Conservation (phyloP, 164 flowering plant genomes). For the Euptelea pleiosperma region DNA sequence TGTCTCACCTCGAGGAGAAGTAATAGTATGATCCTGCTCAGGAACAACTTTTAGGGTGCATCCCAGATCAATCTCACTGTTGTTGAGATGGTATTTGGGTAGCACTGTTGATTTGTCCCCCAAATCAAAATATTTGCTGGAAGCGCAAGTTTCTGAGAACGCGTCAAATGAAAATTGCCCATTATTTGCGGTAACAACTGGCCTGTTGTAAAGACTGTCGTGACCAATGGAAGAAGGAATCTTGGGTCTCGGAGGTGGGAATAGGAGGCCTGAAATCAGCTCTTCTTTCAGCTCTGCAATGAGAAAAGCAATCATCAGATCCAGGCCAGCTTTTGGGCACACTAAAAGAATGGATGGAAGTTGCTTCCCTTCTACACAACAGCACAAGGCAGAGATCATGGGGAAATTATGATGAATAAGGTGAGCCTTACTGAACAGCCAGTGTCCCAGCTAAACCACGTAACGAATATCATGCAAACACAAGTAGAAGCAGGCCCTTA, state of each 20-base stretch:
- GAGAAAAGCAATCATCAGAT: constrained; percentile 10
- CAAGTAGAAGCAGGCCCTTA: no score
- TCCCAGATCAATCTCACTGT: constrained; percentile 14
- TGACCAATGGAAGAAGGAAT: constrained; percentile 26
- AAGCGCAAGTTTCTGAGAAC: constrained; percentile 23
- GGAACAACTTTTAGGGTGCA: not conserved
- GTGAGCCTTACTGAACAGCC: not conserved
- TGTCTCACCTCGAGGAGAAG: constrained; percentile 39
- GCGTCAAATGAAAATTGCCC: constrained; percentile 20
- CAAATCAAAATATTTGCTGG: constrained; percentile 21
- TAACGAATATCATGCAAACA: no score
- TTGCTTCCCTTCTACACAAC: no score
- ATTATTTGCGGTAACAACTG: constrained; percentile 22
- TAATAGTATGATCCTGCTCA: constrained; percentile 2
- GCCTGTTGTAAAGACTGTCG: constrained; percentile 22
- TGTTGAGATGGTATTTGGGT: constrained; percentile 16
- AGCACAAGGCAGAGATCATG: no score
- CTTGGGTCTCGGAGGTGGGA: constrained; percentile 35
- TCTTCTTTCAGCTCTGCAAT: constrained; percentile 62
- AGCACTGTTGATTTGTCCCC: constrained; percentile 19
- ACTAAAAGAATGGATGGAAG: not conserved
- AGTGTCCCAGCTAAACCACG: not conserved
- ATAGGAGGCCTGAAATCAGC: constrained; percentile 54
- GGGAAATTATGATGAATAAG: no score
- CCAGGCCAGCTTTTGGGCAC: not conserved